A percentile compares a stretch with the other conserved stretches of the same genome.
These are phyloP conservation scores for Fusarium veterinarium DNA, from an alignment of 2,329 filamentous ascomycete species.

Conservation along the genomic window DNA sequence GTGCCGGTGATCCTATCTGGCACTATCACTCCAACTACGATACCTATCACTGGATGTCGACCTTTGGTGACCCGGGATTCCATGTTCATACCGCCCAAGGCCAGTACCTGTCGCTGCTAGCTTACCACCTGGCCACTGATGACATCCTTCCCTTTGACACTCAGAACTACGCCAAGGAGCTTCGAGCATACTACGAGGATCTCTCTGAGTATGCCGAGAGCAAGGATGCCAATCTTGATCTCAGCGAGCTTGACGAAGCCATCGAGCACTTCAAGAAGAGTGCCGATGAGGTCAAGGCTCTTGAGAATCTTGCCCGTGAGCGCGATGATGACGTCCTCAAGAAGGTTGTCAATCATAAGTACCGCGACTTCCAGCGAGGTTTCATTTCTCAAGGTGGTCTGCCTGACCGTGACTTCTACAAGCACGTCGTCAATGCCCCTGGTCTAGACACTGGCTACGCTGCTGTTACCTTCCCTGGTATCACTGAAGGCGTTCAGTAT, in stretches of 20 bases:
- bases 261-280: slow-evolving; percentile 52
- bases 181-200: slow-evolving; percentile 54
- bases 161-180: slow-evolving; percentile 54
- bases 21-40: slow-evolving; percentile 90
- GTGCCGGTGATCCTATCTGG: slow-evolving; percentile 66
- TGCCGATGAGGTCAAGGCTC: slow-evolving; percentile 48
- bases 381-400: slow-evolving; percentile 61
- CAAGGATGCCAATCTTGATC: slow-evolving; percentile 51
- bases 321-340: slow-evolving; percentile 47
- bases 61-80: slow-evolving; percentile 75
- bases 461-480: slow-evolving; percentile 62
- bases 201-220: slow-evolving; percentile 50
- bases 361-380: slow-evolving; percentile 60
- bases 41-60: slow-evolving; percentile 85
- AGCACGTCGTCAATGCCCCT: slow-evolving; percentile 60
- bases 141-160: slow-evolving; percentile 55
- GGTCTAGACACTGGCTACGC: slow-evolving; percentile 60
- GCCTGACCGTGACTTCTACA: slow-evolving; percentile 58
- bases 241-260: slow-evolving; percentile 51
- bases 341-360: slow-evolving; percentile 58
- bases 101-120: slow-evolving; percentile 57
- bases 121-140: slow-evolving; percentile 53
- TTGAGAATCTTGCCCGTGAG: slow-evolving; percentile 47
- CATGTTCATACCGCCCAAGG: slow-evolving; percentile 70
- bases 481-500: slow-evolving; percentile 74